Percentiles rank a stretch among this genome's conserved stretches.
These are phyloP conservation scores for Vicia faba DNA, from an alignment of 306 rosid genomes.

Conservation along the genomic window DNA sequence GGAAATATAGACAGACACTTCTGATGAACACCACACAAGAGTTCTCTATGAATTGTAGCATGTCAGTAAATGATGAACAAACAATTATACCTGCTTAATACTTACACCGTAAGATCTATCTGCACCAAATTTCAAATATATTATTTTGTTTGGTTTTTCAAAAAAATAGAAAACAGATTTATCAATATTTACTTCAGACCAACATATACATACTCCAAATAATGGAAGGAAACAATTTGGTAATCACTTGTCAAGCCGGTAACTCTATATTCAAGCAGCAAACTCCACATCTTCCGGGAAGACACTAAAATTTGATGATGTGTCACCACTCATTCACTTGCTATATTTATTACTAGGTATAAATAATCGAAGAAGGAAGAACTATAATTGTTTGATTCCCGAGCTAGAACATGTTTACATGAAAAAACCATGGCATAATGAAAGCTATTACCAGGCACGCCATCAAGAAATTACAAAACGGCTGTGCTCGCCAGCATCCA, in stretches of 20 bases:
- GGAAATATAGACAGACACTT: no score
- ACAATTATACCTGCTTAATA: no score
- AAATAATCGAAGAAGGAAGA: constrained; percentile 38
- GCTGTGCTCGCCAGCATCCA: constrained; percentile 87
- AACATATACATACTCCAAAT: constrained; percentile 24
- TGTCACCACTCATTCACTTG: not conserved
- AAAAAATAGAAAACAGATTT: not conserved
- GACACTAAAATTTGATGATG: constrained; percentile 17
- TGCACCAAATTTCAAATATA: no score
- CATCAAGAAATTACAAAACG: constrained; percentile 97
- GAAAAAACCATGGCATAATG: constrained; percentile 96
- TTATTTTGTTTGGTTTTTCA: constrained; percentile 2
- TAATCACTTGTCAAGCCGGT: not conserved
- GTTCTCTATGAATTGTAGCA: no score
- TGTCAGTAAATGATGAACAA: no score
- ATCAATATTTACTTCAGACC: constrained; percentile 31
- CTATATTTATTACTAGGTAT: constrained; percentile 24
- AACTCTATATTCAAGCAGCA: constrained; percentile 16
- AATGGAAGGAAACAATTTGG: constrained; percentile 18
- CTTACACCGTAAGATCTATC: no score
- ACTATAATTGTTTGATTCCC: constrained; percentile 24
- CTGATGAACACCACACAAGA: no score
- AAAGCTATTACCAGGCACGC: constrained; percentile 94
- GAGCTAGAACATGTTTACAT: constrained; percentile 78
- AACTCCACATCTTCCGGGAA: constrained; percentile 44